Evolutionary conservation across 2,329 filamentous ascomycete genomes (phyloP), one percentile per base, ranked within the genome.

Genomic region (Colletotrichum limetticola): DNA sequence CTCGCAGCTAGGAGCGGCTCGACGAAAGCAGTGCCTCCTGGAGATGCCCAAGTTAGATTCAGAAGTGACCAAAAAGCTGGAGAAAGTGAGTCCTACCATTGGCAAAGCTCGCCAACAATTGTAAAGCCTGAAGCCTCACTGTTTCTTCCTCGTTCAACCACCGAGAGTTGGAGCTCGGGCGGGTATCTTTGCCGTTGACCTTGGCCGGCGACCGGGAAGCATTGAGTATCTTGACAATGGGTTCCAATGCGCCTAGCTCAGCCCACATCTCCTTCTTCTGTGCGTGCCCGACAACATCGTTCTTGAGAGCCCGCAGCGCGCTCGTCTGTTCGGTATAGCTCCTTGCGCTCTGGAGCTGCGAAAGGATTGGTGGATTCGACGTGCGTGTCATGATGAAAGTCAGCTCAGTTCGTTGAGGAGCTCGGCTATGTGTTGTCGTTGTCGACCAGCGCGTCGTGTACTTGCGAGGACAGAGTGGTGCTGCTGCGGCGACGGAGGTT

Each of bases 201-300:
- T 81, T 84, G 28, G 78, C 71, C 9, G 80, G 75, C 5, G 83
- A 77, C 28, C 78, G 78, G 63, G 78, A 78, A 16, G 80, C 76
- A 60, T 81, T 81, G 80, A 88, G 85, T 74, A 85, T 86, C 77
- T 80, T 83, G 78, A 86, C 87, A 68, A 88, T 85, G 42, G 89
- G 88, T 66, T 90, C 88, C 59, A 97, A 83, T 32, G 94, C 86
- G 22, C 95, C 95, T 67, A 90, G 85, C 71, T 86, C 86, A 53
- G 98, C 88, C 86, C 92, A 95, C 69, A 90, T 83, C 82, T 96
- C 93, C 83, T 99, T 99, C 81, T 92, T 92, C 81, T 96, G 92
- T 42, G 93, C 89, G 82, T 98, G 95, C 28, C 97, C 97, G 73
- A 98, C 91, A 60, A 97, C 89, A 75, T 97, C 93, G 82, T 98